These are phyloP conservation scores for Chlorella sp. DNA, from an alignment of 139 green algal species.

Conservation along the genomic window DNA sequence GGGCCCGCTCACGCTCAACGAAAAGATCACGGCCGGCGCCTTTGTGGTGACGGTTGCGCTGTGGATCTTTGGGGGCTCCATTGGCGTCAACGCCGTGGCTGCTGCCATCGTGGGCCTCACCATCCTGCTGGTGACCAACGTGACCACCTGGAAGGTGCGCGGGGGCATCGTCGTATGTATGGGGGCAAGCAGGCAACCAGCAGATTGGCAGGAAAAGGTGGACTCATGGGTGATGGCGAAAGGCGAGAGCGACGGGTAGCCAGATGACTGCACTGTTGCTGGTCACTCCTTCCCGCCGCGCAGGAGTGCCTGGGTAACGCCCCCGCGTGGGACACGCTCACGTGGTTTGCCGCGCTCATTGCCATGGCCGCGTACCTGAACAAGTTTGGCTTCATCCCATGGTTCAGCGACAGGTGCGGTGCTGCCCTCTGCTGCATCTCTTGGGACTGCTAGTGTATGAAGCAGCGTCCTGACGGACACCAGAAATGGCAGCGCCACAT, in stretches of 20 bases:
- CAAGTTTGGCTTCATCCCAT: conserved; percentile 96
- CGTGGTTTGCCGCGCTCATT: conserved; percentile 98
- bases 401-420: conserved; percentile 74
- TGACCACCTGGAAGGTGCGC: conserved; percentile 51
- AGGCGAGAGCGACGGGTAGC: too few relatives aligned
- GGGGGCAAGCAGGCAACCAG: too few relatives aligned
- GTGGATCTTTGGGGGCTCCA: conserved; percentile 83
- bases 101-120: conserved; percentile 92
- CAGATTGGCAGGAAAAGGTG: too few relatives aligned
- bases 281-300: too few relatives aligned
- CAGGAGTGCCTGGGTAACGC: conserved; percentile 59
- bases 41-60: conserved; percentile 86
- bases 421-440: neutral
- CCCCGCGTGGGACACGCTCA: conserved; percentile 96
- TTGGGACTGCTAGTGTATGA: too few relatives aligned
- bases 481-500: too few relatives aligned
- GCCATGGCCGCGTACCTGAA: conserved; percentile 97
- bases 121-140: conserved; percentile 91
- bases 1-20: conserved; percentile 86
- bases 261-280: too few relatives aligned
- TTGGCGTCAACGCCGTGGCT: conserved; percentile 92
- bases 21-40: conserved; percentile 89
- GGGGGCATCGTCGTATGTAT: too few relatives aligned
- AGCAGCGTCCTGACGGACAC: too few relatives aligned
- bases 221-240: too few relatives aligned